Conservation (phyloP, 805 yeast genomes). For the Candida nitratophila region DNA sequence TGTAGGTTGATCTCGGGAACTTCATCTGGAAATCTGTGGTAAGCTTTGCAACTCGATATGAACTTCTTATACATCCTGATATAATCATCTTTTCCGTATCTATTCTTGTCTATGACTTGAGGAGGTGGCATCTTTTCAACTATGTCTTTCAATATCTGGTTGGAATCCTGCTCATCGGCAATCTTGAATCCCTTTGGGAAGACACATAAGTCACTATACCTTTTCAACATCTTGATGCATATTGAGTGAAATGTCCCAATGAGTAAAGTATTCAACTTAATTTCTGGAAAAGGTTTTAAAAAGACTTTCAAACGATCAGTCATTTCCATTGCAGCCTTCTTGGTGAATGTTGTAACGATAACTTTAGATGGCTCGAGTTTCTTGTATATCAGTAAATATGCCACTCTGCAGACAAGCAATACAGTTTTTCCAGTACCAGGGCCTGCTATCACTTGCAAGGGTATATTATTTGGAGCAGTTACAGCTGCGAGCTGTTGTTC, state of each 20-base stretch:
- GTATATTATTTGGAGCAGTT: constrained; percentile 28
- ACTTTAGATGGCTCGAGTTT: constrained; percentile 53
- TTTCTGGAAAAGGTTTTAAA: constrained; percentile 24
- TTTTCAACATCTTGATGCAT: constrained; percentile 52
- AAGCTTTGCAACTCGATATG: constrained; percentile 52
- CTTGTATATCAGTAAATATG: constrained; percentile 49
- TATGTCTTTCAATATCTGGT: constrained; percentile 30
- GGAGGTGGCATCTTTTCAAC: constrained; percentile 13
- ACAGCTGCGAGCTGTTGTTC: constrained; percentile 37
- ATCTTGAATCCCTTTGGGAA: constrained; percentile 37
- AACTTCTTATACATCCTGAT: constrained; percentile 26
- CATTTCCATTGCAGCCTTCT: constrained; percentile 88
- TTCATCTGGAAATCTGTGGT: constrained; percentile 38
- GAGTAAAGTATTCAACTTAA: constrained; percentile 37
- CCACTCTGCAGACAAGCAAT: constrained; percentile 74
- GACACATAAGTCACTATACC: constrained; percentile 47
- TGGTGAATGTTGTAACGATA: constrained; percentile 88
- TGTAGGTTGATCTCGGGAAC: constrained; percentile 5
- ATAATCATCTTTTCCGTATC: no score
- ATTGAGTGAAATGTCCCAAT: constrained; percentile 91
- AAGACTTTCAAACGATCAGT: constrained; percentile 43
- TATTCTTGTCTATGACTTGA: no score
- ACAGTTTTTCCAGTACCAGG: constrained; percentile 76
- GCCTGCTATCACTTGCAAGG: constrained; percentile 49
- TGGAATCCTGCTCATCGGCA: constrained; percentile 56